Conservation (phyloP, 2,329 filamentous ascomycete genomes). For the Sporothrix protearum region DNA sequence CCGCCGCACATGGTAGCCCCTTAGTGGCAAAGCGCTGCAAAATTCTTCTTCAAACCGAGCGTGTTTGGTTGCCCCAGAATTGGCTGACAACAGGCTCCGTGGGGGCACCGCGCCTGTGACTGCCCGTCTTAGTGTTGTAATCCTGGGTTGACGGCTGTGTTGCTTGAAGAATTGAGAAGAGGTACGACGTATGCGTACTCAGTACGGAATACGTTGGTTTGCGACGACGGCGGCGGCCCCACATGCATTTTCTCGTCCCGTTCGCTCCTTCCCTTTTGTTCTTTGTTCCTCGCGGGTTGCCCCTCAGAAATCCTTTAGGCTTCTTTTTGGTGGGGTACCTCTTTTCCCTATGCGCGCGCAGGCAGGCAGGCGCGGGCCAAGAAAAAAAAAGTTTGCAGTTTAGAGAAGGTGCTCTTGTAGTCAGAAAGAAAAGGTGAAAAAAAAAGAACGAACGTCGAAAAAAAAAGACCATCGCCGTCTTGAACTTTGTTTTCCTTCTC, state of each 20-base stretch:
- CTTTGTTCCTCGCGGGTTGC: constrained; percentile 8
- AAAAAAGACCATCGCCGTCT: background rate
- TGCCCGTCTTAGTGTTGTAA: background rate
- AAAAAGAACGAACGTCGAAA: background rate
- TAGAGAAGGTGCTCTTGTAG: background rate
- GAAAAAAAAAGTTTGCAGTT: background rate
- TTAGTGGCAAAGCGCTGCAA: background rate
- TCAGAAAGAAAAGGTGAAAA: background rate
- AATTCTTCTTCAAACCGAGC: background rate
- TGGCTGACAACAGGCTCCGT: background rate
- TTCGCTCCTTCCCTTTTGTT: constrained; percentile 10
- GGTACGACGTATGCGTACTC: too few relatives aligned
- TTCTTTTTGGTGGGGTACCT: constrained; percentile 7
- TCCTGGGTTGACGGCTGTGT: background rate
- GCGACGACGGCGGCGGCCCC: too few relatives aligned
- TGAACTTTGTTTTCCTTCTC: background rate
- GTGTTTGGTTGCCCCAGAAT: background rate
- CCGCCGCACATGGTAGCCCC: constrained; percentile 4
- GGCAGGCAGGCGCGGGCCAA: background rate
- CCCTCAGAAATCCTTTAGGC: constrained; percentile 11
- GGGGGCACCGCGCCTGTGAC: background rate
- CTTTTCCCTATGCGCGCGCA: background rate
- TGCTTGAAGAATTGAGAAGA: background rate
- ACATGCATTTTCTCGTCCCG: constrained; percentile 8
- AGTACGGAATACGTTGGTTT: too few relatives aligned